Evolutionary conservation across 768 basidiomycete species (phyloP), one percentile per base, ranked within the genome.

Genomic region (Jaapia argillacea): DNA sequence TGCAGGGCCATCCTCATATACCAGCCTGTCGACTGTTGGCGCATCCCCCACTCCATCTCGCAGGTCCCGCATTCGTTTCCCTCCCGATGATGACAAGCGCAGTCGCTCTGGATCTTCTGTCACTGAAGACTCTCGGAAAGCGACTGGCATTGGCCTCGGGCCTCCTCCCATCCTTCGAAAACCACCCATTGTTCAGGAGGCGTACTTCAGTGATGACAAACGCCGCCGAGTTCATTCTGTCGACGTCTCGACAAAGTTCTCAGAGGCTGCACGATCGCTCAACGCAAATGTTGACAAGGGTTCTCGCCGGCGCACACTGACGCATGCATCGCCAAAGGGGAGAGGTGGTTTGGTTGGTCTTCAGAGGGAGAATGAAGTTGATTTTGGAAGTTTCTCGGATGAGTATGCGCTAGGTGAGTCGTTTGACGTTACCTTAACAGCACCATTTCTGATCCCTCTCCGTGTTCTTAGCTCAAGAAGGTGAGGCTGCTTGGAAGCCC

Each of bases 401-500:
- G 85, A 87, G 60, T 86, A 85, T 55, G 81, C 86, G 55, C 65
- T 86, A 47, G 74, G 85, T 87, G 57, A 64, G 81, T 70, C 4
- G 33, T 42, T 5, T 36, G 36, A 46, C 44, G 13, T 50, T 10
- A 33, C 28, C 16, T 10, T 33, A 10, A 10, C 16, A 33, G 16
- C 28, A n/a, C 28, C 28, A 16, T 10, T 33, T 10, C 16, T 33
- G 28, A 18, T 43, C 41, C 50, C 22, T 55, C 36, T 51, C 14
- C 48, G n/a, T n/a, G n/a, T n/a, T n/a, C n/a, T n/a, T n/a, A 86
- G 85, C 85, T 41, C 81, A 81, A 37, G 84, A 87, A 75, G 85
- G 85, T 71, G 70, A 66, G 68, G 62, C 4, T 7, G 5, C 23
- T 20, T 24, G 22, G 7, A 36, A 42, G 6, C n/a, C 12, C 24